Evolutionary conservation across 2,329 filamentous ascomycete species (phyloP).

Genomic region (Chaetoscypha palmicola): DNA sequence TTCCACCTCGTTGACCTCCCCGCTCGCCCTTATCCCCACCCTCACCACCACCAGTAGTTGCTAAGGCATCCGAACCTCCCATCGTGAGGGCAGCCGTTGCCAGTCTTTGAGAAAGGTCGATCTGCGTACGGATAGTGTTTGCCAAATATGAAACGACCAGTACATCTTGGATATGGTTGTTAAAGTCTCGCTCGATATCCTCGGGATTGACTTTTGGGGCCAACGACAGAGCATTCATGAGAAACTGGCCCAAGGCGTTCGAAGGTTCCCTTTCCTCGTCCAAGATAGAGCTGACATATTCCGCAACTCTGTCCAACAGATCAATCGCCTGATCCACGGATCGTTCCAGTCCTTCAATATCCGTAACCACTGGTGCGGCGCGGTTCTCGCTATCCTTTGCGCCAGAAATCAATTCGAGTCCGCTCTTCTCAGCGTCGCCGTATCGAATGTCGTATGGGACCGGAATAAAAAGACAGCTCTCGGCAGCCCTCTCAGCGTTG

Average conservation of each 20-base stretch:
- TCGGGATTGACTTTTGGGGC: constrained; percentile 88
- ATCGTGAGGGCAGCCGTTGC: constrained; percentile 67
- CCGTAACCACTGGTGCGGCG: constrained; percentile 66
- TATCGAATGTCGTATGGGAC: constrained; percentile 93
- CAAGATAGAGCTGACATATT: constrained; percentile 87
- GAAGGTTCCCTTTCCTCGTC: constrained; percentile 89
- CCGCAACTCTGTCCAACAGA: constrained; percentile 84
- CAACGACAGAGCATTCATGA: constrained; percentile 87
- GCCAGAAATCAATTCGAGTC: constrained; percentile 74
- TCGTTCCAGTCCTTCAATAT: constrained; percentile 82
- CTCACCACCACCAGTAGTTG: constrained; percentile 36
- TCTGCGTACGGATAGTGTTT: constrained; percentile 98
- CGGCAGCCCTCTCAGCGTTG: constrained; percentile 86
- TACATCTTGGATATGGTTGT: constrained; percentile 99
- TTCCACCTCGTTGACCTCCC: constrained; percentile 38
- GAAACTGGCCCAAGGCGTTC: constrained; percentile 86
- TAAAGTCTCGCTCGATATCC: constrained; percentile 96
- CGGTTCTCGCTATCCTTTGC: constrained; percentile 75
- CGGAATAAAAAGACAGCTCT: constrained; percentile 95
- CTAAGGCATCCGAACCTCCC: constrained; percentile 39
- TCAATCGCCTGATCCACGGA: constrained; percentile 81
- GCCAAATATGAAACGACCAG: constrained; percentile 96
- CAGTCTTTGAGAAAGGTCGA: constrained; percentile 92
- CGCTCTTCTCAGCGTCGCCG: constrained; percentile 68
- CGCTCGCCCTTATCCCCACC: constrained; percentile 40